Percentiles rank a stretch among this genome's conserved stretches.
Conservation (phyloP, 1,284 basidiomycete genomes). For the Cryptococcus maquisensis region DNA sequence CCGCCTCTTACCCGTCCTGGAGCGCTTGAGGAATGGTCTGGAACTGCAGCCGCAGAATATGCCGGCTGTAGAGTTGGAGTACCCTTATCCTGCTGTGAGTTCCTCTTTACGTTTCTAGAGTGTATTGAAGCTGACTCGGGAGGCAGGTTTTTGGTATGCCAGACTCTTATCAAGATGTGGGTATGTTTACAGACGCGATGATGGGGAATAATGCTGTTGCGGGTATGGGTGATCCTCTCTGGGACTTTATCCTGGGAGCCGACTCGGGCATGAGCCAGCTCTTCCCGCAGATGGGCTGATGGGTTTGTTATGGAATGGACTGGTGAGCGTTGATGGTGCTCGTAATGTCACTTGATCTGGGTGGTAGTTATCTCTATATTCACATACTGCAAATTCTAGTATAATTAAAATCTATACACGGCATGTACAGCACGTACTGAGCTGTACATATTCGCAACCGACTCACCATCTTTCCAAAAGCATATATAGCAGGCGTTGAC, state of each 20-base stretch:
- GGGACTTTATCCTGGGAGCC: not conserved
- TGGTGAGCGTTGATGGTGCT: too few species aligned
- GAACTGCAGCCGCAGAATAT: not conserved
- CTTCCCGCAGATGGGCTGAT: not conserved
- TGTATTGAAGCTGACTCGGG: not conserved
- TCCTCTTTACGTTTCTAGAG: not conserved
- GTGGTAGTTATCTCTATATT: too few species aligned
- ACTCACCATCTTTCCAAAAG: too few species aligned
- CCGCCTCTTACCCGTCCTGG: conserved; percentile 2
- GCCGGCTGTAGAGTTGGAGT: not conserved
- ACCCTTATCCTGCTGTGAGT: not conserved
- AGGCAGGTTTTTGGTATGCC: not conserved
- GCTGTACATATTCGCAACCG: too few species aligned
- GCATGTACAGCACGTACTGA: too few species aligned
- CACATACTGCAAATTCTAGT: too few species aligned
- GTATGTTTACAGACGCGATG: not conserved
- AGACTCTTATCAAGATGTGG: not conserved
- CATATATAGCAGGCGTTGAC: too few species aligned
- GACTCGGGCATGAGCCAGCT: not conserved
- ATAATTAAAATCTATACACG: too few species aligned
- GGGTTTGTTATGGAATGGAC: too few species aligned
- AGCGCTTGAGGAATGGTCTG: not conserved
- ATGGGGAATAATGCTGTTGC: not conserved
- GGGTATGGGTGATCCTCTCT: not conserved
- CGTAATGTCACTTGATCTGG: too few species aligned